Evolutionary conservation across 1,284 basidiomycete genomes (phyloP).

Genomic region (Marasmius tenuissimus): DNA sequence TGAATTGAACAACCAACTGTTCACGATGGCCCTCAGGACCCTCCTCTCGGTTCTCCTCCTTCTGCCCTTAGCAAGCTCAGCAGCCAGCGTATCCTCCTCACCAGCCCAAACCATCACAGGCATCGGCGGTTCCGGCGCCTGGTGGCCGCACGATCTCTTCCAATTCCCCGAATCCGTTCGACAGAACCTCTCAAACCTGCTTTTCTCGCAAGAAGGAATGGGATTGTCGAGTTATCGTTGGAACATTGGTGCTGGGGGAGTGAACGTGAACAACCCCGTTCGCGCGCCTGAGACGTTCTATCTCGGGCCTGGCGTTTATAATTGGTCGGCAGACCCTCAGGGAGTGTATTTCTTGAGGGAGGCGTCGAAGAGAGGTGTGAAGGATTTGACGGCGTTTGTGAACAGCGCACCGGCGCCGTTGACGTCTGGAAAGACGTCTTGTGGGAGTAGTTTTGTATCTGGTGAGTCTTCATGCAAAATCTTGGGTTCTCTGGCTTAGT

Average conservation of each 20-base stretch:
- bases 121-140: conserved; percentile 39
- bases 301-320: conserved; percentile 37
- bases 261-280: conserved; percentile 37
- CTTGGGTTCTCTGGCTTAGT: too few relatives aligned
- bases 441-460: conserved; percentile 30
- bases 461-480: conserved; percentile 15
- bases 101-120: conserved; percentile 28
- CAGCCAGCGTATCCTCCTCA: conserved; percentile 17
- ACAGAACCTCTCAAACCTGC: conserved; percentile 37
- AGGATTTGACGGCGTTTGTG: conserved; percentile 32
- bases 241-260: conserved; percentile 44
- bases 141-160: conserved; percentile 45
- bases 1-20: too few relatives aligned
- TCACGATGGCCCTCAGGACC: too few relatives aligned
- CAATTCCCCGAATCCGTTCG: conserved; percentile 37
- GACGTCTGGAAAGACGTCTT: conserved; percentile 31
- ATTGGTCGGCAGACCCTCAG: conserved; percentile 38
- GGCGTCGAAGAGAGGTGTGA: conserved; percentile 28
- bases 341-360: conserved; percentile 40
- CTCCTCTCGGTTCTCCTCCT: background rate
- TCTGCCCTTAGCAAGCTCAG: background rate
- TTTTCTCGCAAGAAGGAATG: conserved; percentile 38
- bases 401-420: conserved; percentile 35
- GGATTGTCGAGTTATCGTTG: conserved; percentile 47
- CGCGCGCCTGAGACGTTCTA: conserved; percentile 43